These are phyloP conservation scores for Ceratobasidium sp. DNA, from an alignment of 1,284 basidiomycete species.

Conservation along the genomic window DNA sequence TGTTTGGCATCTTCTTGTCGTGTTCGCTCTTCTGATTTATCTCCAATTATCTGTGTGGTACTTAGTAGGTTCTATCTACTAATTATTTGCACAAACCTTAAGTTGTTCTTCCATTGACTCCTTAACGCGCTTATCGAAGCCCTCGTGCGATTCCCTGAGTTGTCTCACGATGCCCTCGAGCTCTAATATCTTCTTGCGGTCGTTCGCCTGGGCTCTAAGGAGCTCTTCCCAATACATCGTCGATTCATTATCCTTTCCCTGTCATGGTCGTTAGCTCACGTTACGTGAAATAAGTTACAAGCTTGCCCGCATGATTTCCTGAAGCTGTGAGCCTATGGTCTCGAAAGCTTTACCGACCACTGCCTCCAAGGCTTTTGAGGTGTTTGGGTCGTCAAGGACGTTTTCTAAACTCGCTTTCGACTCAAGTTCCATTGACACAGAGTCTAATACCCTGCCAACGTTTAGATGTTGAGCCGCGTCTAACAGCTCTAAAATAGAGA, in stretches of 20 bases:
- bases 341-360: too few relatives aligned
- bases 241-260: constrained; percentile 9
- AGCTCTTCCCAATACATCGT: neutral
- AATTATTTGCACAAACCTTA: neutral
- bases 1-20: constrained; percentile 7
- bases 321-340: too few relatives aligned
- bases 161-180: neutral
- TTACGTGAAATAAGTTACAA: too few relatives aligned
- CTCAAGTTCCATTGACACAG: constrained; percentile 3
- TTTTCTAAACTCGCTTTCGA: constrained; percentile 9
- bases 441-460: neutral
- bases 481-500: too few relatives aligned
- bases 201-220: constrained; percentile 1
- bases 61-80: neutral
- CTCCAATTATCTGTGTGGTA: constrained; percentile 30
- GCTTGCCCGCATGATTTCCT: too few relatives aligned
- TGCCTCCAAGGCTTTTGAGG: too few relatives aligned
- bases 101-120: constrained; percentile 14
- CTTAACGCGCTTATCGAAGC: neutral
- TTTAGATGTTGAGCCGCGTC: neutral
- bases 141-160: neutral
- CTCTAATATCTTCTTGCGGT: constrained; percentile 15
- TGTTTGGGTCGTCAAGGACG: neutral
- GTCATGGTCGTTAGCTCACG: too few relatives aligned
- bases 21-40: neutral